Conservation (phyloP, 208 protist species). For the Wallacemonas sp. region DNA sequence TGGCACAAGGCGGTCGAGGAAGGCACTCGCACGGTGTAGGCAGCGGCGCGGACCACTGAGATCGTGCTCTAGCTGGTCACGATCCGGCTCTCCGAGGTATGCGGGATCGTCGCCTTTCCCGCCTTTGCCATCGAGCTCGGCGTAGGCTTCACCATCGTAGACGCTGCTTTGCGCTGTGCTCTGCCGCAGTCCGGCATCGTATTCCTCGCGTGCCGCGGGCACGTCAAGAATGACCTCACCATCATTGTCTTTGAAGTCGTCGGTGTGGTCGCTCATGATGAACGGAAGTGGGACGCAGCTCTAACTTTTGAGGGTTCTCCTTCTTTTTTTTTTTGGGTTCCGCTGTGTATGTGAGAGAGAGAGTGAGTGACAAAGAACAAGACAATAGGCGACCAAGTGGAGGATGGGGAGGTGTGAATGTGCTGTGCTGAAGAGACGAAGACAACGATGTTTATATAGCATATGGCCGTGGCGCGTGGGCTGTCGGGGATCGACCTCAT, state of each 20-base stretch:
- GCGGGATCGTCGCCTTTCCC: neutral
- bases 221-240: neutral
- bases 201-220: neutral
- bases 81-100: neutral
- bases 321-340: neutral
- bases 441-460: too few relatives aligned
- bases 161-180: neutral
- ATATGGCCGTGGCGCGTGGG: too few relatives aligned
- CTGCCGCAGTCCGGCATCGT: neutral
- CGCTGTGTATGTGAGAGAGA: neutral
- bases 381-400: too few relatives aligned
- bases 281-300: too few relatives aligned
- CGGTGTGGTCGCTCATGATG: neutral
- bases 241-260: neutral
- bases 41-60: neutral
- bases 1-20: conserved; percentile 25
- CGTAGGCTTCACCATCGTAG: neutral
- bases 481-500: too few relatives aligned
- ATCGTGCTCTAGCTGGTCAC: neutral
- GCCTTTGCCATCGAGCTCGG: neutral
- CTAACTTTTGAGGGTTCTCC: too few relatives aligned
- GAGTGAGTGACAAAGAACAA: too few relatives aligned
- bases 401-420: too few relatives aligned
- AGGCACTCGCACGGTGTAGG: neutral
- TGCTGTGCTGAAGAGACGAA: too few relatives aligned